phyloP scores from a whole-genome alignment of 2,329 filamentous ascomycete species.

The Aspergillus novoparasiticus region DNA sequence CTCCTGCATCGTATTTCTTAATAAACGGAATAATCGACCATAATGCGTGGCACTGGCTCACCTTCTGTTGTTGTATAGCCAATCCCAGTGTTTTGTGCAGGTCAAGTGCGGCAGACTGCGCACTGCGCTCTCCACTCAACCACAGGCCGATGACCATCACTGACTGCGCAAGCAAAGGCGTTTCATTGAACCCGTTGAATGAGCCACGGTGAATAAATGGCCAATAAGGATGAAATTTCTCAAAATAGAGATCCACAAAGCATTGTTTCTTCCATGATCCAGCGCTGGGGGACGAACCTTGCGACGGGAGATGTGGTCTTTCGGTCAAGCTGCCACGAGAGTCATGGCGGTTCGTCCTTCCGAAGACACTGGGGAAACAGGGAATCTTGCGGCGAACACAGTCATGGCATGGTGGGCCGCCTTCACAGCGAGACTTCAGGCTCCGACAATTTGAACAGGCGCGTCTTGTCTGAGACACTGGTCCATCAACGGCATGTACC shows the following conservation, averaged over 20 bases:
- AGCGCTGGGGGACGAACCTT: background rate
- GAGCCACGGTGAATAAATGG: background rate
- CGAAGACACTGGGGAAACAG: slow-evolving; percentile 17
- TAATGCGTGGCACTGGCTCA: background rate
- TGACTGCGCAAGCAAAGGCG: background rate
- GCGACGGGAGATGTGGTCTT: background rate
- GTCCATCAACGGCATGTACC: slow-evolving; percentile 19
- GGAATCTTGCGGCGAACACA: slow-evolving; percentile 20
- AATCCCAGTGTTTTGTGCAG: background rate
- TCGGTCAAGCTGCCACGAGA: background rate
- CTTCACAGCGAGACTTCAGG: slow-evolving; percentile 23
- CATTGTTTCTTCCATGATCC: background rate
- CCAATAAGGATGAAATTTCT: background rate
- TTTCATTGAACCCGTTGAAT: background rate
- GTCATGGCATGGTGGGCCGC: slow-evolving; percentile 20
- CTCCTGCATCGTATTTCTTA: background rate
- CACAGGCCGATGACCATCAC: background rate
- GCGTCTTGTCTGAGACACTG: slow-evolving; percentile 8
- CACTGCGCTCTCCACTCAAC: background rate
- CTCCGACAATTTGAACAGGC: slow-evolving; percentile 26
- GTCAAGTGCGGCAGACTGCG: background rate
- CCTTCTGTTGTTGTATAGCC: background rate
- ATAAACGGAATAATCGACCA: background rate
- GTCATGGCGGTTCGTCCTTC: slow-evolving; percentile 3
- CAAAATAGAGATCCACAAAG: slow-evolving; percentile 30